Conservation (phyloP, 176 grass and related monocot species). For the Bromus sterilis region DNA sequence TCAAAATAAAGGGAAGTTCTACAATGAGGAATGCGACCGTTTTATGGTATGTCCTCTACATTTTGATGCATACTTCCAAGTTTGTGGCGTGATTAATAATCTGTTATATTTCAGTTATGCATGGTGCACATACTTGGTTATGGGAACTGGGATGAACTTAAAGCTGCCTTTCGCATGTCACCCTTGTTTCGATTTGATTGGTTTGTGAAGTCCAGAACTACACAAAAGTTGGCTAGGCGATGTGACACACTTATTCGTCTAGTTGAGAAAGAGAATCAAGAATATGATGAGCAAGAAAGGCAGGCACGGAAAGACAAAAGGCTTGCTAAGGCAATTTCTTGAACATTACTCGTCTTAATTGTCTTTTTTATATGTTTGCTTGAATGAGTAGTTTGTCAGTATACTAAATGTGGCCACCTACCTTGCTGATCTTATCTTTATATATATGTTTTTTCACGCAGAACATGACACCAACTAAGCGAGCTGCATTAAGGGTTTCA, state of each 20-base stretch:
- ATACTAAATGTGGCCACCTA: background rate
- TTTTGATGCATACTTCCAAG: background rate
- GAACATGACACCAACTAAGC: slow-evolving; percentile 83
- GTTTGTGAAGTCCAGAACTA: slow-evolving; percentile 97
- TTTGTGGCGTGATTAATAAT: slow-evolving; percentile 14
- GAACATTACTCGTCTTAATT: background rate
- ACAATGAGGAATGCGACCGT: slow-evolving; percentile 97
- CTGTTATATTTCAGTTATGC: slow-evolving; percentile 68
- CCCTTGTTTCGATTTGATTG: slow-evolving; percentile 95
- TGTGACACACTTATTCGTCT: slow-evolving; percentile 96
- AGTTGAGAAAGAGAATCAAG: slow-evolving; percentile 98
- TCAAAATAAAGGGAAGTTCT: slow-evolving; percentile 95
- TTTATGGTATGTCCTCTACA: slow-evolving; percentile 71
- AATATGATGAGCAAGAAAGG: slow-evolving; percentile 92
- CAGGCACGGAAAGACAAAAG: slow-evolving; percentile 92
- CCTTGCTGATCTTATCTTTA: background rate
- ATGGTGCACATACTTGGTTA: slow-evolving; percentile 99
- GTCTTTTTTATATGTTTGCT: background rate
- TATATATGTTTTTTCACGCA: slow-evolving; percentile 19
- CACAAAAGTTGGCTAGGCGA: slow-evolving; percentile 85
- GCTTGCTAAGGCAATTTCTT: slow-evolving; percentile 57
- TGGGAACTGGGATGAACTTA: slow-evolving; percentile 96
- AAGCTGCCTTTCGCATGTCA: slow-evolving; percentile 86
- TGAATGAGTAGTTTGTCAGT: background rate
- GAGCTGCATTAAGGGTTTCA: slow-evolving; percentile 39